Conservation (phyloP, 805 yeast species). For the Pichia rugopelliculosa region DNA sequence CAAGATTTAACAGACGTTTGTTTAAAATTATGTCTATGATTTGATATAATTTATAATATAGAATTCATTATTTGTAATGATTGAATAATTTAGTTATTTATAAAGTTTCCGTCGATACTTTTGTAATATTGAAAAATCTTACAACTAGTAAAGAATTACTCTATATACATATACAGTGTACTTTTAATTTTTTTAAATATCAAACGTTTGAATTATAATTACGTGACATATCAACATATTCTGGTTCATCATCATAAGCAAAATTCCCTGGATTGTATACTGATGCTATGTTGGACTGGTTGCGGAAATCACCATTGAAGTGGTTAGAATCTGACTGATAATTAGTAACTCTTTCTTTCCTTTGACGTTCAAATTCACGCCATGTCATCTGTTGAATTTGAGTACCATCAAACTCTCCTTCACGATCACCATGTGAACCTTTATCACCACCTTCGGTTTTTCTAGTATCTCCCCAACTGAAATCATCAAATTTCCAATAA, state of each 20-base stretch:
- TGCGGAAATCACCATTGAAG: not conserved
- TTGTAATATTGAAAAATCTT: not conserved
- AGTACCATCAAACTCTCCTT: conserved; percentile 88
- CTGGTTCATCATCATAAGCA: conserved; percentile 9
- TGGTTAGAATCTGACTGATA: not conserved
- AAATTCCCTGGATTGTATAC: conserved; percentile 21
- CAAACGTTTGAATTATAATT: not conserved
- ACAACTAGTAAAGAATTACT: not conserved
- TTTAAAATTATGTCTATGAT: not conserved
- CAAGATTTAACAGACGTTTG: not conserved
- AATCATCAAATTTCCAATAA: conserved; percentile 93
- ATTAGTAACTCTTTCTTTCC: conserved; percentile 21
- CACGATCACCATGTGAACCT: conserved; percentile 58
- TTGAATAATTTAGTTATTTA: not conserved
- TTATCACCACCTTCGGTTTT: conserved; percentile 65
- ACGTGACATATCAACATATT: conserved; percentile 13
- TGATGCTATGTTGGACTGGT: conserved; percentile 17
- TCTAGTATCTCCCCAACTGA: conserved; percentile 95
- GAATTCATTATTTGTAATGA: not conserved
- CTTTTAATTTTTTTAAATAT: not conserved
- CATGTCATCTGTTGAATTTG: conserved; percentile 86
- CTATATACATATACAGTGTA: not conserved
- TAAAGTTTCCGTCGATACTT: not conserved
- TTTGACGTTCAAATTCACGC: conserved; percentile 84
- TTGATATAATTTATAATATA: not conserved